Evolutionary conservation across 768 basidiomycete genomes (phyloP).

Genomic region (Lactarius psammicola): DNA sequence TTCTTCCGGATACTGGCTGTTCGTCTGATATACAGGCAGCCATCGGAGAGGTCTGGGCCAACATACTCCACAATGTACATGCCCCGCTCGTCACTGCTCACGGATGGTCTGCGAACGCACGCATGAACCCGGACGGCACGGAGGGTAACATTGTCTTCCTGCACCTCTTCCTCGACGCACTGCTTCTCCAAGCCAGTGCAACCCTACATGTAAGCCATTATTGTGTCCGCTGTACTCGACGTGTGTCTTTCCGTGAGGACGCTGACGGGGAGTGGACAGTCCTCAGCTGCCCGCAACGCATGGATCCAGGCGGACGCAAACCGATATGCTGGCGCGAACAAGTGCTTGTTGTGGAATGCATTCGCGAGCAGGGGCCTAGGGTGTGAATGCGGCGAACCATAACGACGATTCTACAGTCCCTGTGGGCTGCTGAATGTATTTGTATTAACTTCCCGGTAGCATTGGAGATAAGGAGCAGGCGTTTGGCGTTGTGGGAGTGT

Average conservation of each 20-base stretch:
- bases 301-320: too few species aligned
- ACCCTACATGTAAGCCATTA: constrained; percentile 48
- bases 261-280: constrained; percentile 34
- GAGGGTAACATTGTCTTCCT: constrained; percentile 53
- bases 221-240: too few species aligned
- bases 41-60: too few species aligned
- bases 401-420: constrained; percentile 36
- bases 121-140: constrained; percentile 41
- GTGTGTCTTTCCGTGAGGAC: neutral
- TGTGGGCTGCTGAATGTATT: constrained; percentile 30
- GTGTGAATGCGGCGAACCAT: constrained; percentile 39
- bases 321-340: constrained; percentile 46
- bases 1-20: too few species aligned
- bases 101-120: constrained; percentile 37
- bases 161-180: constrained; percentile 50
- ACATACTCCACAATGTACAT: too few species aligned
- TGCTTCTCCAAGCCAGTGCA: constrained; percentile 48
- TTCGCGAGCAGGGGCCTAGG: constrained; percentile 53
- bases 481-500: too few species aligned
- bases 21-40: too few species aligned
- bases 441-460: neutral
- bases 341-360: constrained; percentile 45
- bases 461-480: too few species aligned
- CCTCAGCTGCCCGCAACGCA: constrained; percentile 47
- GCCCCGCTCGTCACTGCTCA: too few species aligned